Evolutionary conservation across 2,329 filamentous ascomycete species (phyloP), one percentile per base, ranked within the genome.

Genomic region (Sphaceloma murrayae): DNA sequence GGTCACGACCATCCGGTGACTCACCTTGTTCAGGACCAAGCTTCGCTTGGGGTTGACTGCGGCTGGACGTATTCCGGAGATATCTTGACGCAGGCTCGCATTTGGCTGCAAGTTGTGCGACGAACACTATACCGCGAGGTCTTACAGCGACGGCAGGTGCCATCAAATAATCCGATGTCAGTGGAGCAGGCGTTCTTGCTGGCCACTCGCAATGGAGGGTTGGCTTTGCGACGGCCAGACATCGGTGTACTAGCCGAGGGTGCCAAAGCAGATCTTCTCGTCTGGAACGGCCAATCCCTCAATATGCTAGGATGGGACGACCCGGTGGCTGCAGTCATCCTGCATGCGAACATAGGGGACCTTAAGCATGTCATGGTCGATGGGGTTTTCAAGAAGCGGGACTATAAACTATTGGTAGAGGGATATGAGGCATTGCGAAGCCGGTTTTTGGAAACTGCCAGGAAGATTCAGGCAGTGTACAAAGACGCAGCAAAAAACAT

Each of bases 141-240:
- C 2, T 50, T 73, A 6, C 50, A 61, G 0, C 50, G 53, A 1
- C 69, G 67, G 61, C 47, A 63, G 10, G 52, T 76, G 2, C 70
- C 73, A 0, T 49, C 49, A 2, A 65, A 57, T 19, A 75, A 64
- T 46, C 72, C 73, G 7, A 73, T 77, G 69, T 67, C 63, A 5
- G 72, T 63, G 2, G 59, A 66, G 24, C 72, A 78, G 52, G 74
- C 73, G 0, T 78, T 77, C 52, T 58, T 71, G 17, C 63, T 77
- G 10, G 69, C 70, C 0, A 78, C 73, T 0, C 62, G 72, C 2
- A 62, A 65, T 3, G 73, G 74, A 1, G 74, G 62, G 0, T 64
- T 70, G 1, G 70, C 74, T 0, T 60, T 78, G 2, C 62, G 69
- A 9, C 61, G 72, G 0, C 56, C 60, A 0, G 74, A 77, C 49